Evolutionary conservation across 371 early-diverging fungal genomes (phyloP).

Genomic region (Mortierella sp.): DNA sequence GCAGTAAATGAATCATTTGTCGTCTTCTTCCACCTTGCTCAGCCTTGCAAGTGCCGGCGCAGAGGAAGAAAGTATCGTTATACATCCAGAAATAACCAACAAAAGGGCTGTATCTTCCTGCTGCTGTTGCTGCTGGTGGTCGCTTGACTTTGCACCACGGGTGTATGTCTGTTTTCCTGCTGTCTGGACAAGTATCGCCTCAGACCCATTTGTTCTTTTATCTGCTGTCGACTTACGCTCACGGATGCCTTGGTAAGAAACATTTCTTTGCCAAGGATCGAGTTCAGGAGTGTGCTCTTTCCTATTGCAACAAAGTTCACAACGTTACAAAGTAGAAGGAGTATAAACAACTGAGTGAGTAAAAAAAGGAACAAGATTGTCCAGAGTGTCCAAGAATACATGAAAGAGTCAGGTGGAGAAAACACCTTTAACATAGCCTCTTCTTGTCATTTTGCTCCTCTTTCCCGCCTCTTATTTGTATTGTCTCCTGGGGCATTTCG

Average conservation of each 20-base stretch:
- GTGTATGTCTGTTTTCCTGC: not conserved
- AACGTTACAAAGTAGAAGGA: not conserved
- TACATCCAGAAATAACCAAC: not conserved
- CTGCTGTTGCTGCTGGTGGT: not conserved
- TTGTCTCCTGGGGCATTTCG: not conserved
- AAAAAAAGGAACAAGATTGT: not conserved
- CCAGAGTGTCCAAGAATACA: not conserved
- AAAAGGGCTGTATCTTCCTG: not conserved
- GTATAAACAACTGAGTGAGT: not conserved
- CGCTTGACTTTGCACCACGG: not conserved
- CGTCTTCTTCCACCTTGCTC: not conserved
- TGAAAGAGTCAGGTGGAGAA: not conserved
- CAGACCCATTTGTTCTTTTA: not conserved
- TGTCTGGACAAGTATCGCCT: not conserved
- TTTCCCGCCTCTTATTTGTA: not conserved
- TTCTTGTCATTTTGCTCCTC: not conserved
- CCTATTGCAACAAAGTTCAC: slow-evolving; percentile 23
- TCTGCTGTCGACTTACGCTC: slow-evolving; percentile 30
- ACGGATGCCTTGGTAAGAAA: slow-evolving; percentile 58
- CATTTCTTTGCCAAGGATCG: slow-evolving; percentile 50
- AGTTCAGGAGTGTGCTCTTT: slow-evolving; percentile 57
- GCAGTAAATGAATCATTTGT: not conserved
- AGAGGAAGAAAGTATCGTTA: not conserved
- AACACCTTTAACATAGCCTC: not conserved
- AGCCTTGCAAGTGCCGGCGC: not conserved